Evolutionary conservation across 106 monocot species (phyloP).

Genomic region (Dioscorea dumetorum): DNA sequence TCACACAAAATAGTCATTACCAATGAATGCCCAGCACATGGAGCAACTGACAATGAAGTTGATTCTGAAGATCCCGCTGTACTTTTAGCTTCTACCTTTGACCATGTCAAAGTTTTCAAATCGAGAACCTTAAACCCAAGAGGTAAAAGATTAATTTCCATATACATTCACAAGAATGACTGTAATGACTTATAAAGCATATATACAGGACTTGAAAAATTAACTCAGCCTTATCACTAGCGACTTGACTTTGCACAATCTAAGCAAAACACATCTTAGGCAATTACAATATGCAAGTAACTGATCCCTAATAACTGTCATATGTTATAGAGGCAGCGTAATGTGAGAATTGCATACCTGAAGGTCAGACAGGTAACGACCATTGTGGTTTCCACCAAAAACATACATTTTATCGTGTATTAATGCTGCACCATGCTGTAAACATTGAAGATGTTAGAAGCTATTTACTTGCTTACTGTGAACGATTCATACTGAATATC

Average conservation of each 20-base stretch:
- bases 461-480: neutral
- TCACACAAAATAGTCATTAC: constrained; percentile 25
- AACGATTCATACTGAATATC: neutral
- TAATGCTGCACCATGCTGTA: constrained; percentile 91
- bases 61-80: constrained; percentile 32
- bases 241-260: too few species aligned
- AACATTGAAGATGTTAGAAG: constrained; percentile 7
- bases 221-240: too few species aligned
- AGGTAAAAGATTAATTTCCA: neutral
- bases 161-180: too few species aligned
- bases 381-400: constrained; percentile 99
- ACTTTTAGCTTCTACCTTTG: constrained; percentile 65
- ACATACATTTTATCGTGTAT: constrained; percentile 91
- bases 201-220: too few species aligned
- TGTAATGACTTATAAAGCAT: too few species aligned
- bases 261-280: too few species aligned
- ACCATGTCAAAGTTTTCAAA: constrained; percentile 90
- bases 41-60: constrained; percentile 19
- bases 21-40: constrained; percentile 96
- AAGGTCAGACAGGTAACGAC: constrained; percentile 90
- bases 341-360: constrained; percentile 38
- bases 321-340: too few species aligned
- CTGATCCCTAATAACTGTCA: too few species aligned
- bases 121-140: constrained; percentile 73
- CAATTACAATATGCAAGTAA: too few species aligned